Evolutionary conservation across 306 rosid species (phyloP).

Genomic region (Sophora flavescens): DNA sequence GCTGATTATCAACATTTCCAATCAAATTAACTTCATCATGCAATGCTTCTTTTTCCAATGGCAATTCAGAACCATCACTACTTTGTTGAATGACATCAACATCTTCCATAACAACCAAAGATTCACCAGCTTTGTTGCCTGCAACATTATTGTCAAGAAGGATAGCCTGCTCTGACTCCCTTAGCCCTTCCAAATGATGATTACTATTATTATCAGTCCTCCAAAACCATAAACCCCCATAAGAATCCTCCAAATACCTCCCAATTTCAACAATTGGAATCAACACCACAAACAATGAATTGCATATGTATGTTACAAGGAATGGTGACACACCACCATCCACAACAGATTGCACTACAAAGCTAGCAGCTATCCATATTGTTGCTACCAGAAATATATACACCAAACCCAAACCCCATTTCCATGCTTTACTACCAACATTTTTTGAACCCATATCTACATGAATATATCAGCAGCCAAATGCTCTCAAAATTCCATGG

Average conservation of each 20-base stretch:
- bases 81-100: slow-evolving; percentile 41
- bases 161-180: slow-evolving; percentile 70
- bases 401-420: slow-evolving; percentile 80
- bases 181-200: slow-evolving; percentile 37
- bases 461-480: slow-evolving; percentile 16
- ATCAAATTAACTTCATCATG: slow-evolving; percentile 36
- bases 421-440: slow-evolving; percentile 69
- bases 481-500: slow-evolving; percentile 17
- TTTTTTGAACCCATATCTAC: slow-evolving; percentile 44
- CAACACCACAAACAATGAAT: slow-evolving; percentile 88
- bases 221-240: slow-evolving; percentile 70
- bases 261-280: slow-evolving; percentile 87
- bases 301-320: slow-evolving; percentile 89
- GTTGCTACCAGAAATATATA: slow-evolving; percentile 85
- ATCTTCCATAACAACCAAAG: slow-evolving; percentile 53
- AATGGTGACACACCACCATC: slow-evolving; percentile 94
- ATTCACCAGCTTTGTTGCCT: slow-evolving; percentile 36
- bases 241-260: slow-evolving; percentile 74
- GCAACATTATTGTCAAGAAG: slow-evolving; percentile 65
- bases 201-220: slow-evolving; percentile 48
- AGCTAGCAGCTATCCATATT: slow-evolving; percentile 99
- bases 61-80: slow-evolving; percentile 38
- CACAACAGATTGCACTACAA: slow-evolving; percentile 95
- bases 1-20: slow-evolving; percentile 49
- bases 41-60: slow-evolving; percentile 27